Conservation (phyloP, 768 basidiomycete species). For the Rubroboletus satanas region DNA sequence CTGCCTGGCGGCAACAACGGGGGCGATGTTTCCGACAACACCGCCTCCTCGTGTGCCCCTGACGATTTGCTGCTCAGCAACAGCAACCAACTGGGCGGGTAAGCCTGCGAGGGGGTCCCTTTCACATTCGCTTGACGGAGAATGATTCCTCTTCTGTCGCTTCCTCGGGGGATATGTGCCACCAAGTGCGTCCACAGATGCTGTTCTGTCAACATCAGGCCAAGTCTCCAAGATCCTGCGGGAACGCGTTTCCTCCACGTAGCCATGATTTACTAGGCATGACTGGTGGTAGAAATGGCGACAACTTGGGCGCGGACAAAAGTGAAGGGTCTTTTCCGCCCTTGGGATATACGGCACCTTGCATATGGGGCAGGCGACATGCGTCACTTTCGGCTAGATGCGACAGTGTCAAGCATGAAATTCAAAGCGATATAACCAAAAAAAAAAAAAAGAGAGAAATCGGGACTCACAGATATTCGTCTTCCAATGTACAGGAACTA, state of each 20-base stretch:
- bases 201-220: conserved; percentile 30
- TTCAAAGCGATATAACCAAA: background rate
- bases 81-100: conserved; percentile 37
- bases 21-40: conserved; percentile 47
- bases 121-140: background rate
- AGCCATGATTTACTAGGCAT: conserved; percentile 38
- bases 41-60: conserved; percentile 43
- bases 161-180: conserved; percentile 8
- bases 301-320: conserved; percentile 53
- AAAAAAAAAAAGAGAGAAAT: background rate
- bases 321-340: conserved; percentile 43
- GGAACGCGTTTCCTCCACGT: conserved; percentile 18
- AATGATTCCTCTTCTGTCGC: conserved; percentile 1
- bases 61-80: conserved; percentile 53
- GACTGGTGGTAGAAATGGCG: conserved; percentile 44
- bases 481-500: conserved; percentile 34
- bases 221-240: conserved; percentile 37
- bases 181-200: background rate
- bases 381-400: conserved; percentile 40
- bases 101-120: conserved; percentile 19
- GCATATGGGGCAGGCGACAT: conserved; percentile 42
- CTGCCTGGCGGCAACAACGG: conserved; percentile 45
- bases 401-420: background rate
- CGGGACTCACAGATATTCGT: conserved; percentile 34
- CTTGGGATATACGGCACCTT: conserved; percentile 44